Base-by-base conservation (phyloP, 139 green algal genomes). In the Chlamydomonas schloesseri region DNA sequence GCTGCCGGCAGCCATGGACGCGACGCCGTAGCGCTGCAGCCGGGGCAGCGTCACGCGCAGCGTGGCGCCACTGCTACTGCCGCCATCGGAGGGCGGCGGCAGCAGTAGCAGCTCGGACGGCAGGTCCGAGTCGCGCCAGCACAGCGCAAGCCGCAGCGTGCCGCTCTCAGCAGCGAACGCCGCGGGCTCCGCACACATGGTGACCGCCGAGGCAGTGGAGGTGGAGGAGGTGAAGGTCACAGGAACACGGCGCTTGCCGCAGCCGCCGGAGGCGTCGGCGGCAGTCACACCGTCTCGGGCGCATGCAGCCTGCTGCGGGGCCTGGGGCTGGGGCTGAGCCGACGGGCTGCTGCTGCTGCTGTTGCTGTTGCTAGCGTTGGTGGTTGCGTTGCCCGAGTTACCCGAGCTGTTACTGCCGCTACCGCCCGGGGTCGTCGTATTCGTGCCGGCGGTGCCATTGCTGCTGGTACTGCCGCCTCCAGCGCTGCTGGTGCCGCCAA, bases 1-100 rank as follows among this genome's bases (percentile, higher is more conserved):
- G 15, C 18, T 58, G 20, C 75, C 75, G 36, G 75, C 20, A 0
- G 75, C 58, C 75, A 83, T 83, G 75, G 58, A 71, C 24, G 58
- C 33, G 0, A 83, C 37, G 58, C 75, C 75, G 75, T 83, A 83
- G 33, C 62, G 34, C 34, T 29, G 2, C 4, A 83, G 58, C 20
- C 58, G 58, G 2, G 58, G 75, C 36, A 83, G 58, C 14, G 36
- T 83, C 24, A 72, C 50, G 8, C 58, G 20, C 15, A 83, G 57
- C 2, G 34, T 29, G 24, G 34, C 57, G 74, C 6, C 34, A 60
- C 33, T 57, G 57, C 18, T 71, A 60, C 36, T 62, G 73, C 26
- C 9, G 76, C 74, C 6, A 36, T 36, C 36, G 60, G 55, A 28
- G 2, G 10, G 21, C 55, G 20, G 53, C 53, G 13, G 53, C 15